Evolutionary conservation across 1,139 yeast genomes (phyloP).

Genomic region (Maudiozyma humilis): DNA sequence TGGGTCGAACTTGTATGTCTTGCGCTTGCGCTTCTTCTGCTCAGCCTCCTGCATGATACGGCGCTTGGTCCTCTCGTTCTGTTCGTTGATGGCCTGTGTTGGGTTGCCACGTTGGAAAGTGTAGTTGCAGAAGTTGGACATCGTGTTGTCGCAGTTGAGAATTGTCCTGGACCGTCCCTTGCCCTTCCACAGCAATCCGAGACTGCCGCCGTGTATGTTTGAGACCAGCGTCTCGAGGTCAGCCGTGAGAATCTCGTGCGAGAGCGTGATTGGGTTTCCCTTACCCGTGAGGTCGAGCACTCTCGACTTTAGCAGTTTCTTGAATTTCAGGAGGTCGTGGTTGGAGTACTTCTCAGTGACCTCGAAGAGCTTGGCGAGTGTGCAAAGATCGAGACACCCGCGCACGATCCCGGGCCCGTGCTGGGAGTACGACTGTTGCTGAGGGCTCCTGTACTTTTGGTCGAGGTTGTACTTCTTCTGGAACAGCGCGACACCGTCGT

Average conservation of each 20-base stretch:
- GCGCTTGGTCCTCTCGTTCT: slow-evolving; percentile 2
- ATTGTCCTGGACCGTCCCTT: slow-evolving; percentile 33
- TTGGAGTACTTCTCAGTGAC: slow-evolving; percentile 48
- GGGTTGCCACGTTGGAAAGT: slow-evolving; percentile 31
- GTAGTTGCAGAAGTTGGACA: slow-evolving; percentile 17
- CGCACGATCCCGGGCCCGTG: neutral
- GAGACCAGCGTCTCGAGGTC: slow-evolving; percentile 41
- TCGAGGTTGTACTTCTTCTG: slow-evolving; percentile 56
- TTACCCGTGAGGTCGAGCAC: slow-evolving; percentile 57
- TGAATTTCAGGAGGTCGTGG: slow-evolving; percentile 52
- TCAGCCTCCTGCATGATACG: neutral
- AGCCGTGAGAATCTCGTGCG: slow-evolving; percentile 42
- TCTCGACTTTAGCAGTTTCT: slow-evolving; percentile 61
- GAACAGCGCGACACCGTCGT: slow-evolving; percentile 54
- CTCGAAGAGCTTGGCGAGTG: slow-evolving; percentile 52
- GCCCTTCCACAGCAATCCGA: slow-evolving; percentile 44
- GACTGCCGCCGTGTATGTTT: slow-evolving; percentile 37
- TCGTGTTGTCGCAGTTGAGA: slow-evolving; percentile 17
- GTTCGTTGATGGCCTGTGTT: slow-evolving; percentile 7
- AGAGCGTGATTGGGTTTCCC: slow-evolving; percentile 33
- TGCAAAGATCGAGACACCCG: slow-evolving; percentile 45
- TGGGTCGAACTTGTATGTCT: slow-evolving; percentile 3
- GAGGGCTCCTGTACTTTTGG: slow-evolving; percentile 39
- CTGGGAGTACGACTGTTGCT: no score
- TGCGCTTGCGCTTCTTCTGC: neutral